Conservation (phyloP, 306 rosid species). For the Heteromeles arbutifolia region DNA sequence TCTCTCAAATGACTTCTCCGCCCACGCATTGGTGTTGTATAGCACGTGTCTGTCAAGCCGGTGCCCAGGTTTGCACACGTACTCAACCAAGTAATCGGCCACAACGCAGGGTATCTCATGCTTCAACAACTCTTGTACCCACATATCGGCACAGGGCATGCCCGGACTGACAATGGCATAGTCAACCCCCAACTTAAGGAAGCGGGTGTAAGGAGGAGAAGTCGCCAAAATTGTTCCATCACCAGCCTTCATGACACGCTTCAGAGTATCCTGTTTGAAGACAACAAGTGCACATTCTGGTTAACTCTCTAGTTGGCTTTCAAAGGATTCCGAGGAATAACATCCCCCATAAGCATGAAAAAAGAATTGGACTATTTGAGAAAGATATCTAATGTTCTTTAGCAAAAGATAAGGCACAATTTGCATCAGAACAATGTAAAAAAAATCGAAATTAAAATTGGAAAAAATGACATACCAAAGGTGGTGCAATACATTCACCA, state of each 20-base stretch:
- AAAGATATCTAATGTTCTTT: background rate
- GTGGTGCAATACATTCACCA: slow-evolving; percentile 79
- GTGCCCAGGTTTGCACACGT: slow-evolving; percentile 81
- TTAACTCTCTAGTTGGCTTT: background rate
- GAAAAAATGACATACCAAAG: slow-evolving; percentile 55
- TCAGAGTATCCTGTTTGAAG: slow-evolving; percentile 71
- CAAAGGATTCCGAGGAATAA: background rate
- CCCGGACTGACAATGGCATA: slow-evolving; percentile 76
- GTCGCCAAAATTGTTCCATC: slow-evolving; percentile 85
- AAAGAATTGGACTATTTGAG: background rate
- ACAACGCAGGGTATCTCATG: slow-evolving; percentile 78
- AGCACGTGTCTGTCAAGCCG: slow-evolving; percentile 71
- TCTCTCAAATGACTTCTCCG: slow-evolving; percentile 53
- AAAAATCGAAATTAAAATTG: background rate
- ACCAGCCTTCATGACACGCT: slow-evolving; percentile 86
- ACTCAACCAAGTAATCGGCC: slow-evolving; percentile 89
- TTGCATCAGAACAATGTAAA: background rate
- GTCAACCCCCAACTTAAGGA: slow-evolving; percentile 55
- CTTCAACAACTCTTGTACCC: slow-evolving; percentile 91
- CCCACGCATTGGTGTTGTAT: slow-evolving; percentile 65
- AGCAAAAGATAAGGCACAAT: background rate
- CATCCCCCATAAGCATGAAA: background rate
- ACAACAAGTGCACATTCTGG: background rate
- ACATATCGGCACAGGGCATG: slow-evolving; percentile 67
- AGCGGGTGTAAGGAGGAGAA: slow-evolving; percentile 84